Evolutionary conservation across 352 stramenopile species (phyloP).

Genomic region (Plasmopara muralis): DNA sequence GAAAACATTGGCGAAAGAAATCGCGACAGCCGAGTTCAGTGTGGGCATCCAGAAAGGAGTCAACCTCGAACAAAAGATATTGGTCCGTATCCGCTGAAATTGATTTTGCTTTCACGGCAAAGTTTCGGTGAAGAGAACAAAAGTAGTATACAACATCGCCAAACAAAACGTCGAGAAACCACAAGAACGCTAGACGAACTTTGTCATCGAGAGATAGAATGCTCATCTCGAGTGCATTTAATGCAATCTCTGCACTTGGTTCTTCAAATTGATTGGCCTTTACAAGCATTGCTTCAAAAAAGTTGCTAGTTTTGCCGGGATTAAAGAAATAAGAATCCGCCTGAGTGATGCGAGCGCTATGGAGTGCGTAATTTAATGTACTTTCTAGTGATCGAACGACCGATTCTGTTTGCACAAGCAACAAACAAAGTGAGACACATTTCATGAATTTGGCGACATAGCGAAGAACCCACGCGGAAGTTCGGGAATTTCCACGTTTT

Average conservation of each 20-base stretch:
- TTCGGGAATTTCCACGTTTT: slow-evolving; percentile 57
- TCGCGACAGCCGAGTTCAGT: slow-evolving; percentile 69
- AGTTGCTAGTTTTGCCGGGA: slow-evolving; percentile 15
- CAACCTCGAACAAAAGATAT: slow-evolving; percentile 52
- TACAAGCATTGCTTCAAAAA: slow-evolving; percentile 28
- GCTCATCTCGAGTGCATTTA: background rate
- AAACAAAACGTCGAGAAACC: slow-evolving; percentile 58
- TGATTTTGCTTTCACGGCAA: slow-evolving; percentile 14
- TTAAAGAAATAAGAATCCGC: slow-evolving; percentile 50
- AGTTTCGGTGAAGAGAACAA: slow-evolving; percentile 44
- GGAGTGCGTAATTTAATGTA: slow-evolving; percentile 32
- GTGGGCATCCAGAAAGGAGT: slow-evolving; percentile 54
- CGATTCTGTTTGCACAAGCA: slow-evolving; percentile 25
- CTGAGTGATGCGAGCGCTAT: slow-evolving; percentile 29
- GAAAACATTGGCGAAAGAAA: slow-evolving; percentile 73
- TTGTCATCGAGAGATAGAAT: slow-evolving; percentile 17
- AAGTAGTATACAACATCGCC: slow-evolving; percentile 58
- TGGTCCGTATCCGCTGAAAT: slow-evolving; percentile 13
- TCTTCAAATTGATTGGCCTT: slow-evolving; percentile 1
- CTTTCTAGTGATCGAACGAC: slow-evolving; percentile 49
- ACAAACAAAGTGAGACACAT: slow-evolving; percentile 1
- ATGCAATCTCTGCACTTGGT: slow-evolving; percentile 4
- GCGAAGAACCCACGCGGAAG: slow-evolving; percentile 42
- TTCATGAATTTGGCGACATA: background rate
- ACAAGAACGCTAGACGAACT: slow-evolving; percentile 38